Conservation (phyloP, 2,329 filamentous ascomycete genomes). For the Penicillium sp. region DNA sequence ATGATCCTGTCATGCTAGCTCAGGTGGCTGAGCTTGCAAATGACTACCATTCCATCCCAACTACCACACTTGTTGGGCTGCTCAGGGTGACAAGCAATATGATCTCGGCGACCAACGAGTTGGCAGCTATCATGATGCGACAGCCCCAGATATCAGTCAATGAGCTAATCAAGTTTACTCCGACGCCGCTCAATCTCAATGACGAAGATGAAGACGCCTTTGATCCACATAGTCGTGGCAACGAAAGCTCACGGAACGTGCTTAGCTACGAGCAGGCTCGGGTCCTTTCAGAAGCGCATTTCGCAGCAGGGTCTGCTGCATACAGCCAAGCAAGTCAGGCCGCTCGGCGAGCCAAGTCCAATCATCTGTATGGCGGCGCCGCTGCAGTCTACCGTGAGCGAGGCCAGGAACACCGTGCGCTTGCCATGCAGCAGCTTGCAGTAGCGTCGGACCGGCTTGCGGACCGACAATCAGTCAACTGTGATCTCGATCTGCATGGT, state of each 20-base stretch:
- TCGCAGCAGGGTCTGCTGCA: slow-evolving; percentile 49
- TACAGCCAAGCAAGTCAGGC: slow-evolving; percentile 58
- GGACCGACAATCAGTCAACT: slow-evolving; percentile 59
- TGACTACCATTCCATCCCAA: slow-evolving; percentile 54
- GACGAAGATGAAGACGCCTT: slow-evolving; percentile 19
- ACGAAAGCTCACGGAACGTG: slow-evolving; percentile 5
- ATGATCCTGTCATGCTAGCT: slow-evolving; percentile 45
- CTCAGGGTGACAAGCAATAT: slow-evolving; percentile 58
- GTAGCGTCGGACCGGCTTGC: slow-evolving; percentile 69
- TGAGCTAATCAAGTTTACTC: slow-evolving; percentile 47
- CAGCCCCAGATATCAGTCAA: slow-evolving; percentile 33
- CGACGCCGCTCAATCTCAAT: slow-evolving; percentile 23
- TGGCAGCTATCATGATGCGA: slow-evolving; percentile 55
- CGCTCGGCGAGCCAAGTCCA: slow-evolving; percentile 62
- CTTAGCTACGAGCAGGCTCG: slow-evolving; percentile 28
- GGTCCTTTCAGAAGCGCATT: slow-evolving; percentile 45
- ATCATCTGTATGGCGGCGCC: slow-evolving; percentile 70
- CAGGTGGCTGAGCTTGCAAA: slow-evolving; percentile 54
- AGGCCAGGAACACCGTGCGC: slow-evolving; percentile 61
- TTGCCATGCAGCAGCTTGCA: slow-evolving; percentile 59
- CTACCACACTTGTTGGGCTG: slow-evolving; percentile 51
- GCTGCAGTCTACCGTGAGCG: slow-evolving; percentile 73
- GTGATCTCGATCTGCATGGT: slow-evolving; percentile 75
- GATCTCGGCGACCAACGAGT: slow-evolving; percentile 56
- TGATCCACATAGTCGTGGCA: neutral